Base-by-base conservation (phyloP, 768 basidiomycete genomes). In the Hydnomerulius pinastri region DNA sequence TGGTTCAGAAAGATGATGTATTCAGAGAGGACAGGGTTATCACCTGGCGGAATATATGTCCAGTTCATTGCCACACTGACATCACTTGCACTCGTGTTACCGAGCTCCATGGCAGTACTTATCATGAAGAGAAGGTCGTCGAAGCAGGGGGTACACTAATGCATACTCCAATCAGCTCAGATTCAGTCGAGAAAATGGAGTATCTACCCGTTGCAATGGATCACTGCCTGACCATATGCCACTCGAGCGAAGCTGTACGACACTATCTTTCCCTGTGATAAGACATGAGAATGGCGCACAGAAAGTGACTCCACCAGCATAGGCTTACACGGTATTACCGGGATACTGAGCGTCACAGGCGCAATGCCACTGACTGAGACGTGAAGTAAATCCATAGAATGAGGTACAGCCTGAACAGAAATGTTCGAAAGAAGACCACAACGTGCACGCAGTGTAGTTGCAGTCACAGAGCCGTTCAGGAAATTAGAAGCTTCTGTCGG, bases 351-450 rank as follows among this genome's bases (percentile, higher is more conserved):
- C 18, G 4, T 11, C 13, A 11, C 37, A 40, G 12, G 8, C 6
- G 28, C 48, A 38, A 41, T 3, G 2, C 7, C 23, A 36, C 4
- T 13, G 4, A 27, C 8, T 28, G 28, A 35, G 21, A 51, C 53
- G 28, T 30, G 37, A 13, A 53, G 18, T 7, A 4, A 25, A 8
- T 18, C 20, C 27, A 4, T 4, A 0, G 6, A 3, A 17, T 4
- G n/a, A 13, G 13, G 15, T n/a, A n/a, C n/a, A 6, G 12, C 20
- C 24, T 30, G 25, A 8, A 25, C 24, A 17, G 59, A 44, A 2
- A 46, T 32, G 25, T 50, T 53, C 32, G 58, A 29, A 4, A 60
- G 15, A 6, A 59, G 45, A 0, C 55, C 40, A 42, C 58, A 59
- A 8, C 6, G 32, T 6, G 42, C n/a, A 21, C 46, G 27, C 7